Percentiles rank a stretch among this genome's conserved stretches.
Evolutionary conservation across 1,139 yeast species (phyloP).

Genomic region (Tardiomyces depauwii): DNA sequence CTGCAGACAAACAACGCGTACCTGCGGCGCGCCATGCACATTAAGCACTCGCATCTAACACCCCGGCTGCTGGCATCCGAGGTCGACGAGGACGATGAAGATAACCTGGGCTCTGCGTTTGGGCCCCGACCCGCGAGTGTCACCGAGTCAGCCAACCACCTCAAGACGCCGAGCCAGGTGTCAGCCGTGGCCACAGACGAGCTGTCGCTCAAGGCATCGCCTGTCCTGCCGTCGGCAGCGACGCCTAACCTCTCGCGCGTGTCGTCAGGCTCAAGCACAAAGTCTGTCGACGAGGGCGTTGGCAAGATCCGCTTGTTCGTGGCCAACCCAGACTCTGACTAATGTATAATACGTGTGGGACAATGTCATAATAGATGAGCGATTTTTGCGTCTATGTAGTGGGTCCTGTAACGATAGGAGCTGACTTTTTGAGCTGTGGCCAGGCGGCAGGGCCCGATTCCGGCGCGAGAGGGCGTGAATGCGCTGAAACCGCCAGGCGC

Average conservation of each 20-base stretch:
- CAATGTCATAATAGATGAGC: neutral
- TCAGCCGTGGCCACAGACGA: neutral
- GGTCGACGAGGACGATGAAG: constrained; percentile 52
- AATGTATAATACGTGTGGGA: neutral
- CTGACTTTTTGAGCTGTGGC: no score
- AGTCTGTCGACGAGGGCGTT: constrained; percentile 29
- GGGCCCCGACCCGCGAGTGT: neutral
- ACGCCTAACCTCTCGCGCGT: neutral
- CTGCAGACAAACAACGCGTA: constrained; percentile 9
- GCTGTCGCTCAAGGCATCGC: neutral
- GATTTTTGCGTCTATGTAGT: constrained; percentile 1
- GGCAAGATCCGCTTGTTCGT: constrained; percentile 41
- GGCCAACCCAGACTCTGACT: constrained; percentile 56
- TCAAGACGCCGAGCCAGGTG: neutral
- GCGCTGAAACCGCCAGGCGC: no score
- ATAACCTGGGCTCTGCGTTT: constrained; percentile 4
- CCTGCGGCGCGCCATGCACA: constrained; percentile 34
- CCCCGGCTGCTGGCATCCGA: constrained; percentile 72
- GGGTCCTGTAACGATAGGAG: no score
- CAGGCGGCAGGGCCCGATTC: no score
- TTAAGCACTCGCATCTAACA: constrained; percentile 63
- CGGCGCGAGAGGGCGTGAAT: no score
- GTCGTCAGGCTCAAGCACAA: constrained; percentile 15
- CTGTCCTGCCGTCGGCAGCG: neutral
- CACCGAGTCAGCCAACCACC: neutral